These are phyloP conservation scores for Apophysomyces elegans DNA, from an alignment of 371 early-diverging fungal genomes.

Conservation along the genomic window DNA sequence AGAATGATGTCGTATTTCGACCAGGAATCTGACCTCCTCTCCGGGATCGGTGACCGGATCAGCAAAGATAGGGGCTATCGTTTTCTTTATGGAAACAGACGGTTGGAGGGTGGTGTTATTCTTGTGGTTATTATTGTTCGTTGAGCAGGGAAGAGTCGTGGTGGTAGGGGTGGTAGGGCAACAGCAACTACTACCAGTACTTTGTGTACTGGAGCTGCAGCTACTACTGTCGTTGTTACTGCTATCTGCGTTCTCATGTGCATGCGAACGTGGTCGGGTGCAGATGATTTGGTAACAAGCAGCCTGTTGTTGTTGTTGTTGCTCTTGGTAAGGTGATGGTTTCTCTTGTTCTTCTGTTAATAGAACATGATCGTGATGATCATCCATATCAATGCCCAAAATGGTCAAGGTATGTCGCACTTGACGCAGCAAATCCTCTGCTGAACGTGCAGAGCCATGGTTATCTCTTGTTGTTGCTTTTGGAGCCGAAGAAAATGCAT, in stretches of 20 bases:
- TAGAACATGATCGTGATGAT: background rate
- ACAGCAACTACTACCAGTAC: background rate
- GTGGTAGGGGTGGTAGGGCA: background rate
- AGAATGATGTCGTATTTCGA: slow-evolving; percentile 78
- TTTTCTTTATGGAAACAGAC: background rate
- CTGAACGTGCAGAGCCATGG: background rate
- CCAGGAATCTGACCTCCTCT: slow-evolving; percentile 71
- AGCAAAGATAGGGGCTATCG: slow-evolving; percentile 79
- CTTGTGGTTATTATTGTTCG: background rate
- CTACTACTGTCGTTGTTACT: background rate
- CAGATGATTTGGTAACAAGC: background rate
- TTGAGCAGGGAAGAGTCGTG: background rate
- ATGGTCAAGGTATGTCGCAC: background rate
- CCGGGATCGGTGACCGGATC: slow-evolving; percentile 76
- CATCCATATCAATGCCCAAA: background rate
- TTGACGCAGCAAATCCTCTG: background rate
- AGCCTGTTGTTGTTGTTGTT: too few relatives aligned
- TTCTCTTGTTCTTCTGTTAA: too few relatives aligned
- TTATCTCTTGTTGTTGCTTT: background rate
- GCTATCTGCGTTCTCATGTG: background rate
- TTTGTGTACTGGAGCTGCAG: background rate
- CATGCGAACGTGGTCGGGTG: background rate
- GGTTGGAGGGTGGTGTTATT: background rate
- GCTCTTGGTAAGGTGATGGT: too few relatives aligned
- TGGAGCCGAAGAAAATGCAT: background rate